phyloP scores from a whole-genome alignment of 2,329 filamentous ascomycete species.

The Trichoderma semiorbis region DNA sequence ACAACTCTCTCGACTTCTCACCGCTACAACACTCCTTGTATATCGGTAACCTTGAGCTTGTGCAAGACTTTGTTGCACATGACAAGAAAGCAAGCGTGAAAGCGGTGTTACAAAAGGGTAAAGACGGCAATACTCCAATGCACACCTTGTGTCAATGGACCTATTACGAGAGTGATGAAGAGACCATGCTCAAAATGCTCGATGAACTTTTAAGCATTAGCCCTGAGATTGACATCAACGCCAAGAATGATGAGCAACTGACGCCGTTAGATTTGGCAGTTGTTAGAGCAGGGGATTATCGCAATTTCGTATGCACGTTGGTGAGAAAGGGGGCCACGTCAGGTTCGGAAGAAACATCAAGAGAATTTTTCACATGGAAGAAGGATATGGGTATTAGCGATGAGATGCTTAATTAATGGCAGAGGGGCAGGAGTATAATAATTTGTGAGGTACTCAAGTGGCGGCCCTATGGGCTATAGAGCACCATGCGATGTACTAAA shows the following conservation, averaged over 20 bases:
- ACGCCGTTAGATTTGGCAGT: not conserved
- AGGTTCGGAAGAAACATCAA: not conserved
- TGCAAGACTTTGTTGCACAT: not conserved
- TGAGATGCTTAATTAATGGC: not conserved
- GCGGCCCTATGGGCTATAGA: too few species aligned
- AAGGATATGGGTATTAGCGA: not conserved
- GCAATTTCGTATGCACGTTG: not conserved
- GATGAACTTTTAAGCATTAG: not conserved
- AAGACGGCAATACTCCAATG: not conserved
- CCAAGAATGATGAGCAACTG: not conserved
- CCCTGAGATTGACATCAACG: not conserved
- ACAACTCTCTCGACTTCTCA: not conserved
- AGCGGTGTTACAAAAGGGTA: not conserved
- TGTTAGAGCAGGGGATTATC: not conserved
- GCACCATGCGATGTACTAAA: too few species aligned
- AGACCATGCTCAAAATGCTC: not conserved
- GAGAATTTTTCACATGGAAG: fast-evolving
- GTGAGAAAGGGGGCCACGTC: not conserved
- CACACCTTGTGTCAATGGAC: not conserved
- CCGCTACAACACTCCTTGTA: not conserved
- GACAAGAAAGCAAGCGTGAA: not conserved
- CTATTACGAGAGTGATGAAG: fast-evolving
- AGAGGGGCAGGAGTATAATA: not conserved
- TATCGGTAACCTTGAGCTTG: not conserved
- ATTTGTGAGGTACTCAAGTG: not conserved